phyloP scores from a whole-genome alignment of 495 filamentous ascomycete genomes.

The Penicillium macrosclerotiorum region DNA sequence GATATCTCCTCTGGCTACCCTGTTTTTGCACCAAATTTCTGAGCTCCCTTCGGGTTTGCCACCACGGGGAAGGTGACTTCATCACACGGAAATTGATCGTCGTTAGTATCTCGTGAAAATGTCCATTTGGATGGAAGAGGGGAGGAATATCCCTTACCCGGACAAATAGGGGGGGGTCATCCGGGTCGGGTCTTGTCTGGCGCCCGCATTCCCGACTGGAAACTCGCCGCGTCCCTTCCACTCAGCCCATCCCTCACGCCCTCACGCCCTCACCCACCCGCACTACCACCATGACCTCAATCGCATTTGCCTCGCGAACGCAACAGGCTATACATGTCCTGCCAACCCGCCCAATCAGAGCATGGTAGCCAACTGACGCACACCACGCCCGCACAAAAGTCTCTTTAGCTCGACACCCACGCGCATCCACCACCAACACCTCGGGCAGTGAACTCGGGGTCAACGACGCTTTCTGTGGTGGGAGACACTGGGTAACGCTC shows the following conservation, averaged over 20 bases:
- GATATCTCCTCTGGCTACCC: too few relatives aligned
- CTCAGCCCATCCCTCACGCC: too few relatives aligned
- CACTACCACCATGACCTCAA: conserved; percentile 64
- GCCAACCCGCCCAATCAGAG: conserved; percentile 61
- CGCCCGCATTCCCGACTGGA: too few relatives aligned
- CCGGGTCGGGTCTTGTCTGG: too few relatives aligned
- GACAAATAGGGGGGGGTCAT: too few relatives aligned
- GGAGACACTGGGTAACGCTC: conserved; percentile 38
- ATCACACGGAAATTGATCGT: background rate
- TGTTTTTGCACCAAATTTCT: too few relatives aligned
- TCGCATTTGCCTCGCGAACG: conserved; percentile 65
- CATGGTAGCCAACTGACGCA: conserved; percentile 65
- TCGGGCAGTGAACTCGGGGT: conserved; percentile 25
- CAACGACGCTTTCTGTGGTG: conserved; percentile 11
- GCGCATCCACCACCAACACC: conserved; percentile 47
- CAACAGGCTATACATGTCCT: conserved; percentile 66
- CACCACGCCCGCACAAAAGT: conserved; percentile 68
- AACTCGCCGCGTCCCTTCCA: too few relatives aligned
- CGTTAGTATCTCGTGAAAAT: too few relatives aligned
- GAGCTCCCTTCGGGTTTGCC: too few relatives aligned
- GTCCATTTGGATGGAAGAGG: too few relatives aligned
- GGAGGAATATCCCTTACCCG: too few relatives aligned
- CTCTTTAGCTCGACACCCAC: conserved; percentile 57
- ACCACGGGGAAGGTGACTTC: background rate
- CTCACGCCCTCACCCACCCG: conserved; percentile 54